These are phyloP conservation scores for Candida coleopterorum DNA, from an alignment of 805 yeast genomes.

Conservation along the genomic window DNA sequence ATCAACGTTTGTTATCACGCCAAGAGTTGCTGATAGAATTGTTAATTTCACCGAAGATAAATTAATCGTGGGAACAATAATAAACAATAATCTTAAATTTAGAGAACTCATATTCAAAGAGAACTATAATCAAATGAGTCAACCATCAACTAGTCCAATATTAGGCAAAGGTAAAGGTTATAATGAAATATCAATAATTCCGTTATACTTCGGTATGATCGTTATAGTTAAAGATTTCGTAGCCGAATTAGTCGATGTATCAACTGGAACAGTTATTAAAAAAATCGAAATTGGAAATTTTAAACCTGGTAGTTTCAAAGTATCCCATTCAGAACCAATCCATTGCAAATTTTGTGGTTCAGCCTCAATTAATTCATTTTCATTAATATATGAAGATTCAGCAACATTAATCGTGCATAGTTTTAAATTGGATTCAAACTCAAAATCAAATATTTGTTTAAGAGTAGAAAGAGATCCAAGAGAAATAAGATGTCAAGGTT, in stretches of 20 bases:
- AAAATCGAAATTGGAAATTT: conserved; percentile 58
- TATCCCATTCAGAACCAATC: conserved; percentile 78
- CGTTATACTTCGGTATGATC: conserved; percentile 68
- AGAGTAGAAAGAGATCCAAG: conserved; percentile 91
- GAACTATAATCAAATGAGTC: conserved; percentile 34
- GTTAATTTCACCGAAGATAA: conserved; percentile 43
- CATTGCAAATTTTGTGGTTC: conserved; percentile 92
- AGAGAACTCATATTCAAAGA: conserved; percentile 46
- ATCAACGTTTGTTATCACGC: conserved; percentile 57
- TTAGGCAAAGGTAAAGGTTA: conserved; percentile 4
- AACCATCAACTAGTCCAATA: conserved; percentile 1
- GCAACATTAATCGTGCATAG: conserved; percentile 67
- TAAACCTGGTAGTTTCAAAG: conserved; percentile 56
- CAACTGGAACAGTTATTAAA: conserved; percentile 67
- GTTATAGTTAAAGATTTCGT: conserved; percentile 50
- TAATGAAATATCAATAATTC: conserved; percentile 3
- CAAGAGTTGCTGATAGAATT: conserved; percentile 70
- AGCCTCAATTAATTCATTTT: conserved; percentile 68
- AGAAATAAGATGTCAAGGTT: conserved; percentile 85
- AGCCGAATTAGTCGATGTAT: conserved; percentile 73
- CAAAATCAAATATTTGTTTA: conserved; percentile 75
- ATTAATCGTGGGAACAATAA: conserved; percentile 55
- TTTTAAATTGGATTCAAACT: conserved; percentile 63
- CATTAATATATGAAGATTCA: conserved; percentile 64
- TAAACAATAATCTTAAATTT: conserved; percentile 64